Base-by-base conservation (phyloP, 2,329 filamentous ascomycete genomes). In the Albifimbria verrucaria region DNA sequence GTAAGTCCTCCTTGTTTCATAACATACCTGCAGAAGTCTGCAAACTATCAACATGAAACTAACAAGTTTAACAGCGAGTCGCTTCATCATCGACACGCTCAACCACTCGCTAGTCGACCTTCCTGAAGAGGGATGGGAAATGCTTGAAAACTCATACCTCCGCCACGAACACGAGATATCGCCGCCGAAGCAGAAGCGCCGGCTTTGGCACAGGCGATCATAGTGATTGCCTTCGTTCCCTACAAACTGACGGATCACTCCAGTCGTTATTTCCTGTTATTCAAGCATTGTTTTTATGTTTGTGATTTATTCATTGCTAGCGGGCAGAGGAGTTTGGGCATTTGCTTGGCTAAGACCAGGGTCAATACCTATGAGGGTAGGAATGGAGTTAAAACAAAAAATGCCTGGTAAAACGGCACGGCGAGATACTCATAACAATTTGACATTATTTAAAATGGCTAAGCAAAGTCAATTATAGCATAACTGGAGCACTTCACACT, bases 21-120 rank as follows among this genome's bases (percentile, higher is more conserved):
- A 45, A 24, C n/a, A 43, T 32, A 12, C 11, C 32, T 39, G 15
- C 11, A 39, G 15, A 12, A 12, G 5, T 39, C 18, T 39, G 32
- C 26, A 32, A n/a, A 5, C 15, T 39, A n/a, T 5, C 32, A 15
- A 15, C n/a, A 39, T n/a, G 32, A 39, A 12, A 39, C 32, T 5
- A 17, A 12, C 12, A 39, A 39, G 11, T 39, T 12, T n/a, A 39
- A 1, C 32, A 72, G 70, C 70, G 1, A 73, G 68, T 23, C 70
- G 70, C 2, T 73, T 73, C 53, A 73, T 73, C 57, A 72, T 73
- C 54, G 70, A 73, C 21, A 73, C 69, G 0, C 64, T 73, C 24
- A 73, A 73, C 52, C 62, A 70, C 48, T 72, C 69, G 4, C 61
- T 73, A 10, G 26, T 70, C n/a, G 56, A 72, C 32, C 61, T 73